Evolutionary conservation across 176 grass and related monocot genomes (phyloP), one percentile per base, ranked within the genome.

Genomic region (Avena insularis): DNA sequence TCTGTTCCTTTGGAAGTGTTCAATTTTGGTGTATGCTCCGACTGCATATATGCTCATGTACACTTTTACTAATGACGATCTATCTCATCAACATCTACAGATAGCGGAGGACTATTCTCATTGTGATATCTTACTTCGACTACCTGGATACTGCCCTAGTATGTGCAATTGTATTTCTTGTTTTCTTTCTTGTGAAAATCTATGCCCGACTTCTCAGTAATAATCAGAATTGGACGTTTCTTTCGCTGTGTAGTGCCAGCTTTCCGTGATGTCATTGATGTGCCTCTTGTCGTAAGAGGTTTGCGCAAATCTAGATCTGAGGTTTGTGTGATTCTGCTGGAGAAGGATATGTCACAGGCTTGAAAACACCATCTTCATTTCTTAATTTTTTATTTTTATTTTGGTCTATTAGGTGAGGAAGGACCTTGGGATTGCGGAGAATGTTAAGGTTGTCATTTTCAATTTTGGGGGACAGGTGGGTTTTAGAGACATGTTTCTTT

Each of bases 111-210:
- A 97, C 83, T 97, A 95, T 79, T 90, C 95, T 31, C 85, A 93
- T 80, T 91, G 95, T 78, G 93, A 95, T 78, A 83, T 91, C 74
- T 88, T 97, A 87, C 93, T 97, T 75, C 89, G 95, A 48, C 91
- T 97, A 72, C 95, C 95, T 74, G 95, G 95, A 90, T 95, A 97
- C 75, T 94, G 95, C 79, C 95, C 95, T 68, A 97, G 95, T 97
- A 97, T 80, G 93, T 89, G 81, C 17, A 76, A 50, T 66, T 77
- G 25, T 56, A 64, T 71, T 23, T 81, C 9, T 38, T 1, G 10
- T 60, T 62, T 19, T 27, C 20, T 31, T 60, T 51, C 15, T 43
- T 33, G 1, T 19, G 38, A 69, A 68, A 12, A 0, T 82, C 0
- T 57, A 12, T 82, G 53, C 14, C 9, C 1, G 3, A 63, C 45